These are phyloP conservation scores for Penicillium sp. DNA, from an alignment of 2,329 filamentous ascomycete genomes.

Conservation along the genomic window DNA sequence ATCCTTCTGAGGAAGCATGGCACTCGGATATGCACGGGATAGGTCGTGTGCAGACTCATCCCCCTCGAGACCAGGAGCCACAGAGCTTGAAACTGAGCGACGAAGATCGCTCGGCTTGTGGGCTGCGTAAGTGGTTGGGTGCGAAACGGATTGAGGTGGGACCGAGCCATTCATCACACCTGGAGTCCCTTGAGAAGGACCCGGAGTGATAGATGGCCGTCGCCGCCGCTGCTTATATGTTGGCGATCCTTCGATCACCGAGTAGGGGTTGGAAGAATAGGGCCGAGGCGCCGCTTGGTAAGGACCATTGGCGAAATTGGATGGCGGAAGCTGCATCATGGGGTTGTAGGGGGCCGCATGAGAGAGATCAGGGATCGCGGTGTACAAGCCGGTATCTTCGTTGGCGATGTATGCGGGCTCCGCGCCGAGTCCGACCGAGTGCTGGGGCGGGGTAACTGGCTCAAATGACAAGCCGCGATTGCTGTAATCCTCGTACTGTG, in stretches of 20 bases:
- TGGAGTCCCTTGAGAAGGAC: constrained; percentile 70
- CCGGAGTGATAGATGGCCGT: constrained; percentile 86
- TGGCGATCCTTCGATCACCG: constrained; percentile 94
- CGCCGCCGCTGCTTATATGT: constrained; percentile 97
- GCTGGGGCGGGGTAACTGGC: constrained; percentile 93
- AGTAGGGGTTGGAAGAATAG: constrained; percentile 79
- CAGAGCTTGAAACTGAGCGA: constrained; percentile 84
- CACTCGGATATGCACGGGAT: constrained; percentile 68
- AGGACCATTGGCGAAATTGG: constrained; percentile 77
- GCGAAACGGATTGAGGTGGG: constrained; percentile 40
- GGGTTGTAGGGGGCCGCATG: constrained; percentile 76
- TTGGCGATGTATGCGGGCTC: constrained; percentile 98
- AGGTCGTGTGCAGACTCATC: constrained; percentile 77
- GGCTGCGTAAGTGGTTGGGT: constrained; percentile 55
- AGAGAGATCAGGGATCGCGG: constrained; percentile 84
- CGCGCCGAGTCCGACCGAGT: constrained; percentile 74
- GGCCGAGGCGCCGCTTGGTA: constrained; percentile 70
- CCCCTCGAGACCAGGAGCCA: constrained; percentile 76
- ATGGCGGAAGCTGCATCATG: constrained; percentile 87
- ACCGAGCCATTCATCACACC: constrained; percentile 41
- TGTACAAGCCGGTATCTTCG: constrained; percentile 95
- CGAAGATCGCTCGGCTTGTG: constrained; percentile 88
- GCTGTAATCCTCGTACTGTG: constrained; percentile 97
- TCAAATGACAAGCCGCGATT: constrained; percentile 95
- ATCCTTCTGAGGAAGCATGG: constrained; percentile 75